phyloP scores from a whole-genome alignment of 2,329 filamentous ascomycete genomes.

The Cytospora piceae region DNA sequence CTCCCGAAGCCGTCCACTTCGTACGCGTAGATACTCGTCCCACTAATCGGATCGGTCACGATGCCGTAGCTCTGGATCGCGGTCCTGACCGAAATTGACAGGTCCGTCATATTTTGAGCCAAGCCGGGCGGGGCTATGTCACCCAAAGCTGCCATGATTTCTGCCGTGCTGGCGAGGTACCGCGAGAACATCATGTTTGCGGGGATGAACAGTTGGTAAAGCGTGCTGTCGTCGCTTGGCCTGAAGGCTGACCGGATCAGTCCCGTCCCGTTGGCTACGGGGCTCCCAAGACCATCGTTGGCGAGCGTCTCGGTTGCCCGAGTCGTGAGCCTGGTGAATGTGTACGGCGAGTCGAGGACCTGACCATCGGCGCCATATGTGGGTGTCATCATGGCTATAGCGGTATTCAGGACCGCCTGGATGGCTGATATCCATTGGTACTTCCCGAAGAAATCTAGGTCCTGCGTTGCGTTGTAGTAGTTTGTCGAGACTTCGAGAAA shows the following conservation, averaged over 20 bases:
- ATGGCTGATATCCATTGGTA: slow-evolving; percentile 75
- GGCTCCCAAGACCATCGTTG: slow-evolving; percentile 78
- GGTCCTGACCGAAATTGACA: slow-evolving; percentile 54
- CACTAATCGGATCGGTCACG: slow-evolving; percentile 41
- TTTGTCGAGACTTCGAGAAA: slow-evolving; percentile 83
- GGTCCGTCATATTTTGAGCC: slow-evolving; percentile 58
- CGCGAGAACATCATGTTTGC: slow-evolving; percentile 83
- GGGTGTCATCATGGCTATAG: slow-evolving; percentile 71
- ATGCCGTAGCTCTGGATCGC: slow-evolving; percentile 48
- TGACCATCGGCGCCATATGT: slow-evolving; percentile 69
- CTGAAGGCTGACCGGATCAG: slow-evolving; percentile 87
- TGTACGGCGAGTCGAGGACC: slow-evolving; percentile 67
- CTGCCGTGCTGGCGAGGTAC: slow-evolving; percentile 57
- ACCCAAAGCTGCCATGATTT: slow-evolving; percentile 50
- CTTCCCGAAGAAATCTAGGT: slow-evolving; percentile 73
- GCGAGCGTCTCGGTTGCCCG: slow-evolving; percentile 79
- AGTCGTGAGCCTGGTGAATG: slow-evolving; percentile 74
- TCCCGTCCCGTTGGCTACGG: slow-evolving; percentile 77
- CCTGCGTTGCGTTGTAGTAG: slow-evolving; percentile 75
- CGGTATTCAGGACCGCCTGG: slow-evolving; percentile 67
- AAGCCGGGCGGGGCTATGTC: slow-evolving; percentile 47
- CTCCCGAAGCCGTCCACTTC: slow-evolving; percentile 74
- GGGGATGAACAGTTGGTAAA: slow-evolving; percentile 85
- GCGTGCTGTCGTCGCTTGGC: slow-evolving; percentile 85
- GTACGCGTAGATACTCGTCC: slow-evolving; percentile 61